Percentiles rank a stretch among this genome's conserved stretches.
Conservation (phyloP, 768 basidiomycete genomes). For the Lepiota subincarnata region DNA sequence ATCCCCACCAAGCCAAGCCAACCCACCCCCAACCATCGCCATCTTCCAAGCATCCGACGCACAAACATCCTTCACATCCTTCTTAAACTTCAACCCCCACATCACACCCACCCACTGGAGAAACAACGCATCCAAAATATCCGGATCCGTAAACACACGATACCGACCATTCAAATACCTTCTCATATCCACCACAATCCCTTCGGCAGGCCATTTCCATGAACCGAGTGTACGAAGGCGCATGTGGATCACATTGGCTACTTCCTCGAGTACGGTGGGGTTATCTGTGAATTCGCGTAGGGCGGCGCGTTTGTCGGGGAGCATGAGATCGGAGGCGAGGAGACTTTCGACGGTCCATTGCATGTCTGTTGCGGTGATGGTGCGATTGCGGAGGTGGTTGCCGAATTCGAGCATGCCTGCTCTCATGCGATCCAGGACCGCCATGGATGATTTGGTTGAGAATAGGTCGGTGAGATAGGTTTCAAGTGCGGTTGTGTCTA, state of each 20-base stretch:
- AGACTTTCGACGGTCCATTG: constrained; percentile 29
- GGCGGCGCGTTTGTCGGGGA: constrained; percentile 35
- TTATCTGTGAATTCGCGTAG: constrained; percentile 40
- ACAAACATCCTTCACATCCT: constrained; percentile 25
- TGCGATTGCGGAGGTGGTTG: constrained; percentile 20
- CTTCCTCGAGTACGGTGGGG: constrained; percentile 31
- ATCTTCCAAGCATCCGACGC: constrained; percentile 35
- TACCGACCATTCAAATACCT: constrained; percentile 47
- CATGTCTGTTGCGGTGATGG: constrained; percentile 25
- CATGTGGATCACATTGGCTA: constrained; percentile 44
- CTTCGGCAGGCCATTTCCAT: constrained; percentile 43
- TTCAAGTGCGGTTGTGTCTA: constrained; percentile 29
- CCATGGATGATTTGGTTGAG: constrained; percentile 25
- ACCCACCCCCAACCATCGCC: constrained; percentile 16
- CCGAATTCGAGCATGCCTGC: constrained; percentile 26
- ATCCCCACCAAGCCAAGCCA: constrained; percentile 16
- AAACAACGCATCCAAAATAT: constrained; percentile 41
- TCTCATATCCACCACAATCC: constrained; percentile 39
- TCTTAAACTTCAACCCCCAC: constrained; percentile 38
- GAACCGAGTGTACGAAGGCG: constrained; percentile 34
- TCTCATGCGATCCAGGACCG: constrained; percentile 26
- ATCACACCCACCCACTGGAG: constrained; percentile 39
- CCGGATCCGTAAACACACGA: constrained; percentile 46
- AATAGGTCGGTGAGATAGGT: constrained; percentile 37
- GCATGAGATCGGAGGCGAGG: constrained; percentile 33